Evolutionary conservation across 148 eudicot species (phyloP).

Genomic region (Chenopodium album): DNA sequence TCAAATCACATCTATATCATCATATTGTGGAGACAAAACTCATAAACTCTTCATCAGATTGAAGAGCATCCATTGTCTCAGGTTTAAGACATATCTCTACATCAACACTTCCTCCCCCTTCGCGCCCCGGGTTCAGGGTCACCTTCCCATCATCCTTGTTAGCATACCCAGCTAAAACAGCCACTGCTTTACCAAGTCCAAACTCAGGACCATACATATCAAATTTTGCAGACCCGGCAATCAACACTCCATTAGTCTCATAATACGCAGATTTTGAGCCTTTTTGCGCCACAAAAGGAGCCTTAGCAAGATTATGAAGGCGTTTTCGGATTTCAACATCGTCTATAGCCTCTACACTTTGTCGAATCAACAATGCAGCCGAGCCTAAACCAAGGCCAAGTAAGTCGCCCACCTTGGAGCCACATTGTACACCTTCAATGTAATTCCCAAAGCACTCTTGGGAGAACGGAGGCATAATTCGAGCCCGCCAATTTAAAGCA

Average conservation of each 20-base stretch:
- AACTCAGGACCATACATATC: constrained; percentile 72
- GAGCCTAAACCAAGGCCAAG: constrained; percentile 45
- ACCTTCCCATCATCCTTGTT: constrained; percentile 76
- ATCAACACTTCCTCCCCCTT: constrained; percentile 67
- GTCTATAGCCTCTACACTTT: constrained; percentile 45
- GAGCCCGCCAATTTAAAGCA: constrained; percentile 54
- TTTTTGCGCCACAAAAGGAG: constrained; percentile 19
- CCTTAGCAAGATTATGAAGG: not conserved
- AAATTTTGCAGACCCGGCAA: constrained; percentile 66
- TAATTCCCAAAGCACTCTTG: constrained; percentile 62
- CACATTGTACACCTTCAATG: constrained; percentile 32
- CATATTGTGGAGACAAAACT: constrained; percentile 23
- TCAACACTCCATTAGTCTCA: constrained; percentile 45
- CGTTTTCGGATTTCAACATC: not conserved
- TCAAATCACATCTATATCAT: too few relatives aligned
- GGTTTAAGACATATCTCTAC: constrained; percentile 57
- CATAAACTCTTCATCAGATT: constrained; percentile 57
- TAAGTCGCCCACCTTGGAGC: constrained; percentile 37
- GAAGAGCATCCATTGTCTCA: constrained; percentile 46
- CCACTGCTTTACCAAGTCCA: constrained; percentile 61
- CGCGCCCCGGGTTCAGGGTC: constrained; percentile 57
- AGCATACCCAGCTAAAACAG: constrained; percentile 53
- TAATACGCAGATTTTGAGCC: constrained; percentile 34
- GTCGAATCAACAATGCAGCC: constrained; percentile 37
- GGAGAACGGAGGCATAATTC: constrained; percentile 47